phyloP scores from a whole-genome alignment of 1,284 basidiomycete genomes.

The Meira nashicola region DNA sequence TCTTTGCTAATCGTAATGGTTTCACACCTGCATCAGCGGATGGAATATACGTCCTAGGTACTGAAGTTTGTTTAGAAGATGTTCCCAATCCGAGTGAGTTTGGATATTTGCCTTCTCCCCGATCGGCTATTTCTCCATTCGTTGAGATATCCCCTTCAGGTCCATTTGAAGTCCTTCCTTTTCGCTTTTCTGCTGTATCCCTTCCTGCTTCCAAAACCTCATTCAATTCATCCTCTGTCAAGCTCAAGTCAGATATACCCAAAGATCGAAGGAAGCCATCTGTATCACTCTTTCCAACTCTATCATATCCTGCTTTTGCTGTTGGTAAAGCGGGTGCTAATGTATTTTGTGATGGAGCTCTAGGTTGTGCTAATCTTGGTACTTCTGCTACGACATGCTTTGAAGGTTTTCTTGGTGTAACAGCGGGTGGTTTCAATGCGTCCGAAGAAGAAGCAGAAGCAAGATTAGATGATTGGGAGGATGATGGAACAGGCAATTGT shows the following conservation, averaged over 20 bases:
- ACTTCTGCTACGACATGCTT: neutral
- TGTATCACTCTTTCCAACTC: constrained; percentile 28
- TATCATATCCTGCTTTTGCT: constrained; percentile 33
- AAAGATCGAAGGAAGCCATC: constrained; percentile 42
- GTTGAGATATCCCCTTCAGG: neutral
- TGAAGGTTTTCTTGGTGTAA: neutral
- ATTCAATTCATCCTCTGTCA: constrained; percentile 32
- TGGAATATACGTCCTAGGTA: constrained; percentile 25
- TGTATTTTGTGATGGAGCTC: neutral
- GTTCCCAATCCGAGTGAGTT: constrained; percentile 10
- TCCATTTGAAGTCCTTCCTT: neutral
- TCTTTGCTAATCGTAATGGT: constrained; percentile 39
- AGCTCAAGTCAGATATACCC: constrained; percentile 16
- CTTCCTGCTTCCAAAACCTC: constrained; percentile 21
- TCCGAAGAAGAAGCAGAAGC: neutral
- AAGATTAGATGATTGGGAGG: neutral
- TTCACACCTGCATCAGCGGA: constrained; percentile 32
- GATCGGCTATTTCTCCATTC: neutral
- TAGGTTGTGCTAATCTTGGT: constrained; percentile 8
- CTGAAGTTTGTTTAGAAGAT: constrained; percentile 7
- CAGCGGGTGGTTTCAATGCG: neutral
- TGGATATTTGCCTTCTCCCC: constrained; percentile 4
- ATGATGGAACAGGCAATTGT: neutral
- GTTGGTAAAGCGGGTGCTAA: constrained; percentile 20
- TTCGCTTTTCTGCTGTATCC: constrained; percentile 6